Evolutionary conservation across 2,329 filamentous ascomycete genomes (phyloP).

Genomic region (Microcyclospora tardicrescens): DNA sequence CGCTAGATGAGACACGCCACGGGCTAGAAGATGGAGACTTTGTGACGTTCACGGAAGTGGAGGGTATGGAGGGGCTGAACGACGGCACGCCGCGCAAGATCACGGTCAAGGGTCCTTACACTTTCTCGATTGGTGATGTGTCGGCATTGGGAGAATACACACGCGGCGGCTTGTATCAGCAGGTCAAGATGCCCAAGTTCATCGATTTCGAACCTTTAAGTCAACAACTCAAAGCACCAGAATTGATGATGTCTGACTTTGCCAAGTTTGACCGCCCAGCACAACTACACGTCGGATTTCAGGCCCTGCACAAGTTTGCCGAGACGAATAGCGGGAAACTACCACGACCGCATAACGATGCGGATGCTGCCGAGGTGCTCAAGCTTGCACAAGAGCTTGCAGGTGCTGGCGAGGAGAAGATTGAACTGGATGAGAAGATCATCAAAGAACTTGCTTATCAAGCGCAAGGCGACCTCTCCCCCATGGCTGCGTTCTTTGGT

Average conservation of each 20-base stretch:
- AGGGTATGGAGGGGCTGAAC: slow-evolving; percentile 86
- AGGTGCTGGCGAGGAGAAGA: slow-evolving; percentile 50
- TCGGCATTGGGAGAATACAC: slow-evolving; percentile 75
- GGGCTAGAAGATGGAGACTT: slow-evolving; percentile 93
- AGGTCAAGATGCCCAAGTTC: slow-evolving; percentile 97
- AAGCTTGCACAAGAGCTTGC: slow-evolving; percentile 64
- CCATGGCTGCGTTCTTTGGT: slow-evolving; percentile 91
- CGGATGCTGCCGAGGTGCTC: slow-evolving; percentile 67
- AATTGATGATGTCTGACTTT: slow-evolving; percentile 85
- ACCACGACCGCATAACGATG: slow-evolving; percentile 71
- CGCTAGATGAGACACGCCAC: slow-evolving; percentile 86
- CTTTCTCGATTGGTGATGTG: slow-evolving; percentile 92
- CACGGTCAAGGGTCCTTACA: slow-evolving; percentile 86
- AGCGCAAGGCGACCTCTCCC: slow-evolving; percentile 76
- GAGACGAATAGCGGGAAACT: slow-evolving; percentile 57
- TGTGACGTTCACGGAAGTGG: slow-evolving; percentile 84
- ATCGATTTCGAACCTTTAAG: slow-evolving; percentile 77
- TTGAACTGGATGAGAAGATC: slow-evolving; percentile 83
- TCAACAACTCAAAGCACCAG: slow-evolving; percentile 68
- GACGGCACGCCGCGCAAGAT: slow-evolving; percentile 74
- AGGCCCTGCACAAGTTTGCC: slow-evolving; percentile 78
- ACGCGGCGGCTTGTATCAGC: slow-evolving; percentile 77
- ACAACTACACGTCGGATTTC: slow-evolving; percentile 83
- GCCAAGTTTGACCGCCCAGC: slow-evolving; percentile 94
- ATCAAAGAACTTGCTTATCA: slow-evolving; percentile 91